These are phyloP conservation scores for Cymbidium sinense DNA, from an alignment of 106 monocot species.

Conservation along the genomic window DNA sequence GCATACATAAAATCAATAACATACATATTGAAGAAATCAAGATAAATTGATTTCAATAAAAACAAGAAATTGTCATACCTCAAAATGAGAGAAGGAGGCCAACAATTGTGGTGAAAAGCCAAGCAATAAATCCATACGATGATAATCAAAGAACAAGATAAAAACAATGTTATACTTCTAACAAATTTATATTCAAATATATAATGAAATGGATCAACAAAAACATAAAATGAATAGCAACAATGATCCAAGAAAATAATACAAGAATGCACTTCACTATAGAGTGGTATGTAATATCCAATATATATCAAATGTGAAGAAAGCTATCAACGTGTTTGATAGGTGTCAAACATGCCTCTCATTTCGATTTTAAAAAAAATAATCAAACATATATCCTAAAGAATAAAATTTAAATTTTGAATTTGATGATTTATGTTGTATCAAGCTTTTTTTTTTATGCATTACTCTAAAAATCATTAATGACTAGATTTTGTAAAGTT, in stretches of 20 bases:
- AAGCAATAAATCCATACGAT: constrained; percentile 96
- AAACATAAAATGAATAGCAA: not conserved
- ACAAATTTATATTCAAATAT: not conserved
- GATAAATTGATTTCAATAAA: not conserved
- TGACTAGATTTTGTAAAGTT: too few relatives aligned
- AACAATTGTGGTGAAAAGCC: constrained; percentile 88
- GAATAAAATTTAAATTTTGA: too few relatives aligned
- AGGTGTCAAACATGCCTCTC: too few relatives aligned
- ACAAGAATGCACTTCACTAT: too few relatives aligned
- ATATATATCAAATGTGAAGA: too few relatives aligned
- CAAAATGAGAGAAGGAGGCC: constrained; percentile 92
- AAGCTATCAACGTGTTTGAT: too few relatives aligned
- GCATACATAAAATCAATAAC: not conserved
- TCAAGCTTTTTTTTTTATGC: too few relatives aligned
- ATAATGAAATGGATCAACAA: not conserved
- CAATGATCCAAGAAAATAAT: not conserved
- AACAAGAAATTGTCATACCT: constrained; percentile 46
- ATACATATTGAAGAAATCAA: not conserved
- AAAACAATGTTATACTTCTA: not conserved
- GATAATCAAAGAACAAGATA: not conserved
- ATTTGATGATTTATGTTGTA: too few relatives aligned
- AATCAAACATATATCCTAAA: too few relatives aligned
- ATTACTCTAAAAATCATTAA: too few relatives aligned
- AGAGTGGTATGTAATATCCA: too few relatives aligned
- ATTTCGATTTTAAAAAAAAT: too few relatives aligned